Conservation (phyloP, 2,329 filamentous ascomycete species). For the Cladosporium oxysporum region DNA sequence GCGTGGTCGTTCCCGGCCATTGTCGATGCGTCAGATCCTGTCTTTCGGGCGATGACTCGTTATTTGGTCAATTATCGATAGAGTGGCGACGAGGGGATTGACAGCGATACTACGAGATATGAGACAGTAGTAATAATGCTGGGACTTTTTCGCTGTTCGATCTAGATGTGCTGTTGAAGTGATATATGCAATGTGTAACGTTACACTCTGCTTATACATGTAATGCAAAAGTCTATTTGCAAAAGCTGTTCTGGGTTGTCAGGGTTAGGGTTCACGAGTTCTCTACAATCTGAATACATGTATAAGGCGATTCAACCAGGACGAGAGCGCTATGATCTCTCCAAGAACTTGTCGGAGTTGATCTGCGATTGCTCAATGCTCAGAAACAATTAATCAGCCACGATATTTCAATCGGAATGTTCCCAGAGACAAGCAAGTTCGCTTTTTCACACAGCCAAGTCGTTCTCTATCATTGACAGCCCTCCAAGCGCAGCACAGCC, state of each 20-base stretch:
- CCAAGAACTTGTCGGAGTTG: too few species aligned
- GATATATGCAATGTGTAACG: background rate
- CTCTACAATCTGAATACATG: too few species aligned
- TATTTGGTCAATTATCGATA: background rate
- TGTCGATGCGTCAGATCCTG: background rate
- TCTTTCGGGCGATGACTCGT: background rate
- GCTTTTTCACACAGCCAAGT: background rate
- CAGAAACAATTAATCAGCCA: too few species aligned
- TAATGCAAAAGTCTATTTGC: conserved; percentile 9
- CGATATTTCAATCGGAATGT: too few species aligned
- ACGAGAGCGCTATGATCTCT: too few species aligned
- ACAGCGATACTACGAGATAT: background rate
- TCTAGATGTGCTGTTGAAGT: background rate
- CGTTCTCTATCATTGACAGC: background rate
- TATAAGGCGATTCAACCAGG: too few species aligned
- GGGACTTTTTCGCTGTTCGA: background rate
- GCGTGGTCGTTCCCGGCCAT: background rate
- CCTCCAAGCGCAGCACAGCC: conserved; percentile 4
- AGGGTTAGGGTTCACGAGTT: background rate
- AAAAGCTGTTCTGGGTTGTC: background rate
- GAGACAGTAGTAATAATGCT: background rate
- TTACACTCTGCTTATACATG: background rate
- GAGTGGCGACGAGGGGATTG: background rate
- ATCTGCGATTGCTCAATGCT: too few species aligned
- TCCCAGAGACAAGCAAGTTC: background rate